These are phyloP conservation scores for Magnusiomyces suaveolens DNA, from an alignment of 1,139 yeast genomes.

Conservation along the genomic window DNA sequence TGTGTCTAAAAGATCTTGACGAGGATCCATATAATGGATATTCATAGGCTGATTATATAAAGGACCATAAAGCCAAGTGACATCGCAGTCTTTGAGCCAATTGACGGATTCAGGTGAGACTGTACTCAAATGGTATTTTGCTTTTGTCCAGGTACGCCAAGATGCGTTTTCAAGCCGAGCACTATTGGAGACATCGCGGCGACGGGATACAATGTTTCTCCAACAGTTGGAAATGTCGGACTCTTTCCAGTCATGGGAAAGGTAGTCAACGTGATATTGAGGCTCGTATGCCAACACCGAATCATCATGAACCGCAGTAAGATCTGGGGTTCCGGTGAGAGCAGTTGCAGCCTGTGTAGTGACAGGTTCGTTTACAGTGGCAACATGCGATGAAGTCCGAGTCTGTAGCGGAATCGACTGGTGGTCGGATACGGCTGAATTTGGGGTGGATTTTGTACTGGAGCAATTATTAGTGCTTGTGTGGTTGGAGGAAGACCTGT, in stretches of 20 bases:
- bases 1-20: neutral
- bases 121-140: constrained; percentile 59
- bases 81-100: constrained; percentile 78
- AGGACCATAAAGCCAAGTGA: constrained; percentile 84
- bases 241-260: constrained; percentile 94
- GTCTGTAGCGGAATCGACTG: too few relatives aligned
- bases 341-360: constrained; percentile 16
- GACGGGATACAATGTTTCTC: constrained; percentile 78
- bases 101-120: constrained; percentile 68
- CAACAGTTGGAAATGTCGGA: constrained; percentile 86
- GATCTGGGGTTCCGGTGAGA: constrained; percentile 26
- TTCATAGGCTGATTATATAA: constrained; percentile 43
- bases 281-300: constrained; percentile 74
- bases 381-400: constrained; percentile 2
- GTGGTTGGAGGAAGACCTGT: neutral
- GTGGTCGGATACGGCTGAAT: too few relatives aligned
- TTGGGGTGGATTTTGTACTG: neutral
- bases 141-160: constrained; percentile 86
- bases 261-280: constrained; percentile 81
- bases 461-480: neutral
- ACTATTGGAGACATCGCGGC: constrained; percentile 49
- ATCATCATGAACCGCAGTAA: constrained; percentile 54
- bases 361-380: constrained; percentile 2
- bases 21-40: constrained; percentile 22
- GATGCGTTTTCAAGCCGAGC: constrained; percentile 71